phyloP scores from a whole-genome alignment of 805 yeast species.

The Kluyveromyces nonfermentans region DNA sequence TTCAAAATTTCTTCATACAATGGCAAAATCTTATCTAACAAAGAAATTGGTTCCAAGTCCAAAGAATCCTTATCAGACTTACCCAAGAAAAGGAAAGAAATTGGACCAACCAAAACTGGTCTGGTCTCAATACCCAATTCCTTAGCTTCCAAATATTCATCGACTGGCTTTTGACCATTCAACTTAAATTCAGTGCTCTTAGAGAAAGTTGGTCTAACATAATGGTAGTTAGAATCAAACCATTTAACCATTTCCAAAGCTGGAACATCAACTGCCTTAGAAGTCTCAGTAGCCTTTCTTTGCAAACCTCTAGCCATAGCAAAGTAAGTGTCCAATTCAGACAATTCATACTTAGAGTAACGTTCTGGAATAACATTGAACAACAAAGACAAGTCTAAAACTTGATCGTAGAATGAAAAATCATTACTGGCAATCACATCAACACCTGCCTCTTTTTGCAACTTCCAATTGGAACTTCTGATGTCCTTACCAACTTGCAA shows the following conservation, averaged over 20 bases:
- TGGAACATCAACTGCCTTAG: constrained; percentile 92
- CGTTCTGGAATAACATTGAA: constrained; percentile 97
- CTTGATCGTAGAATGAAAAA: constrained; percentile 97
- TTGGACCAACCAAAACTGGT: constrained; percentile 96
- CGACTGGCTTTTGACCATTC: constrained; percentile 93
- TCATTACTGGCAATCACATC: constrained; percentile 96
- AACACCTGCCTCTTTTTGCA: constrained; percentile 95
- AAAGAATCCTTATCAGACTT: constrained; percentile 97
- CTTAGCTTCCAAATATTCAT: constrained; percentile 96
- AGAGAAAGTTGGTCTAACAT: constrained; percentile 98
- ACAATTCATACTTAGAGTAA: constrained; percentile 84
- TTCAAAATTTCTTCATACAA: constrained; percentile 83
- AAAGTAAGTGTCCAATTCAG: constrained; percentile 84
- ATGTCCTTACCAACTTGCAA: constrained; percentile 89
- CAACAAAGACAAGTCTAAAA: constrained; percentile 81
- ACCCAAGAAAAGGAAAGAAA: constrained; percentile 89
- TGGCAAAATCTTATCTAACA: constrained; percentile 84
- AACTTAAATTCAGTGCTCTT: constrained; percentile 92
- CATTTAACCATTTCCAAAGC: constrained; percentile 99
- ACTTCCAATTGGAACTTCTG: constrained; percentile 95
- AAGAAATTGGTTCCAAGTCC: constrained; percentile 86
- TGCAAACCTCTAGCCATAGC: constrained; percentile 99
- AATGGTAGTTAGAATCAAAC: constrained; percentile 99
- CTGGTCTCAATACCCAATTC: constrained; percentile 92
- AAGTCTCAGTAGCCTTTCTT: constrained; percentile 82